These are phyloP conservation scores for Fusarium paranaense DNA, from an alignment of 2,329 filamentous ascomycete genomes.

Conservation along the genomic window DNA sequence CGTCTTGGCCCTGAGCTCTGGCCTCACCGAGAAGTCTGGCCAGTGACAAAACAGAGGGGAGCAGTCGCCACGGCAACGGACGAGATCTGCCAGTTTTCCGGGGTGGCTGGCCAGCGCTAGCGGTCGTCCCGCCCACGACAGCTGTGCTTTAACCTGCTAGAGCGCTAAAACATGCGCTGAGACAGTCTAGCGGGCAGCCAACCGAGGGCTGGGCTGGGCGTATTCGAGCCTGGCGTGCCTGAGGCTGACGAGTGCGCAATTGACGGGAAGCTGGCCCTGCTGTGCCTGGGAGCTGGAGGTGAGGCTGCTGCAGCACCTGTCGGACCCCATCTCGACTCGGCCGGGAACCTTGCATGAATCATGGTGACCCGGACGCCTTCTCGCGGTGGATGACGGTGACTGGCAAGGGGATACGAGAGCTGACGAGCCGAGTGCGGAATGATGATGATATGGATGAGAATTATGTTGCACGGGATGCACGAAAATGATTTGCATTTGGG, in stretches of 20 bases:
- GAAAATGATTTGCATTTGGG: not conserved
- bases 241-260: not conserved
- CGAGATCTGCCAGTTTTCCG: not conserved
- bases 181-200: not conserved
- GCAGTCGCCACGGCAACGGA: slow-evolving; percentile 14
- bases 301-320: slow-evolving; percentile 21
- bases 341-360: slow-evolving; percentile 25
- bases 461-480: not conserved
- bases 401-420: slow-evolving; percentile 18
- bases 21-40: not conserved
- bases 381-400: slow-evolving; percentile 11
- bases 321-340: slow-evolving; percentile 10
- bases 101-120: slow-evolving; percentile 16
- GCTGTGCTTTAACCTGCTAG: slow-evolving; percentile 6
- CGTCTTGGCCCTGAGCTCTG: not conserved
- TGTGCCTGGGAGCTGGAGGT: slow-evolving; percentile 15
- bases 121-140: slow-evolving; percentile 29
- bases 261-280: not conserved
- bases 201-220: not conserved
- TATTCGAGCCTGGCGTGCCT: slow-evolving; percentile 1
- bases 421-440: not conserved
- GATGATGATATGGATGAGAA: slow-evolving; percentile 13
- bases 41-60: slow-evolving; percentile 22
- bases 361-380: slow-evolving; percentile 22
- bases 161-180: slow-evolving; percentile 20